Percentiles rank a stretch among this genome's conserved stretches.
These are phyloP conservation scores for Cinnamomum micranthum DNA, from an alignment of 164 flowering plant species.

Conservation along the genomic window DNA sequence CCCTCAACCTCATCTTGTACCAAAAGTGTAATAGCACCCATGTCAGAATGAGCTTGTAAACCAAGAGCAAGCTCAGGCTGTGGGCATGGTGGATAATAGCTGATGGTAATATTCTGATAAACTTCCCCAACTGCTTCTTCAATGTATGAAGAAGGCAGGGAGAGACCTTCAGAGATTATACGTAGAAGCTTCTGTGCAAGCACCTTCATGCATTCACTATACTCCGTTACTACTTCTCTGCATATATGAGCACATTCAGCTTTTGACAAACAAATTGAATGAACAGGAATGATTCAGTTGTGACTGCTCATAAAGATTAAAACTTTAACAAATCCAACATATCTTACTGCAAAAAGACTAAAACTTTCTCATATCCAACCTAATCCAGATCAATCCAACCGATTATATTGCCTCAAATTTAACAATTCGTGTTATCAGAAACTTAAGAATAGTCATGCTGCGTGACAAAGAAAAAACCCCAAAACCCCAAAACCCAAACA, in stretches of 20 bases:
- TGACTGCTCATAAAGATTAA: background rate
- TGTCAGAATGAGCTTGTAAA: slow-evolving; percentile 87
- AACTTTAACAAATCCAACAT: too few species aligned
- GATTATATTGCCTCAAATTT: background rate
- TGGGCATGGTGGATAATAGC: slow-evolving; percentile 92
- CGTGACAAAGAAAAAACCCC: background rate
- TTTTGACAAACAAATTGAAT: background rate
- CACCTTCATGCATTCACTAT: slow-evolving; percentile 55
- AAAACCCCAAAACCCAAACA: background rate
- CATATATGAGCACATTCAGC: background rate
- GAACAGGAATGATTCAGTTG: background rate
- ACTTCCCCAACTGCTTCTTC: slow-evolving; percentile 71
- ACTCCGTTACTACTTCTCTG: slow-evolving; percentile 48
- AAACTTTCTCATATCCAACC: background rate
- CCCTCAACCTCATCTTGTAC: slow-evolving; percentile 88
- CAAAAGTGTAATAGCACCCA: slow-evolving; percentile 82
- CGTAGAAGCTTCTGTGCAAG: slow-evolving; percentile 61
- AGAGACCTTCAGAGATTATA: slow-evolving; percentile 61
- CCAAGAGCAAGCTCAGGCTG: slow-evolving; percentile 93
- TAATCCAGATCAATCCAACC: background rate
- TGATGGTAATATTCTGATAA: slow-evolving; percentile 82
- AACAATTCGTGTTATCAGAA: background rate
- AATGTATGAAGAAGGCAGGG: slow-evolving; percentile 47
- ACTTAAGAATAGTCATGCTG: background rate
- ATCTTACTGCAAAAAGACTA: background rate